Conservation (phyloP, 2,329 filamentous ascomycete species). For the Fusarium newnesense region DNA sequence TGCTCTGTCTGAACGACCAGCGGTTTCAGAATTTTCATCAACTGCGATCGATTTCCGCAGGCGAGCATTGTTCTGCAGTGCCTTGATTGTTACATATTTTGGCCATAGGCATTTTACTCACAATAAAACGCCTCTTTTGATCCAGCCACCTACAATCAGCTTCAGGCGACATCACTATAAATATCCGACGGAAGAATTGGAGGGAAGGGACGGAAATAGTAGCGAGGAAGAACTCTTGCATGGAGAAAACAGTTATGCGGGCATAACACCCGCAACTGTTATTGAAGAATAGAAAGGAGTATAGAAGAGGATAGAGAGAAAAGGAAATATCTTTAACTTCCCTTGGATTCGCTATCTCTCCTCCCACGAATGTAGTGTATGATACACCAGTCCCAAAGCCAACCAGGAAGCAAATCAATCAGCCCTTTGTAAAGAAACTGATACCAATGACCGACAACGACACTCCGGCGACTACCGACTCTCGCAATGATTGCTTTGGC, state of each 20-base stretch:
- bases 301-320: no score
- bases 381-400: neutral
- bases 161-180: neutral
- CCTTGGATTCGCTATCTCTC: neutral
- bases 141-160: neutral
- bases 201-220: neutral
- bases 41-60: neutral
- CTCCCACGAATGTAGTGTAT: neutral
- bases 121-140: neutral
- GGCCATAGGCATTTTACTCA: neutral
- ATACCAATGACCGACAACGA: neutral
- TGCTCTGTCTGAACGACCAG: neutral
- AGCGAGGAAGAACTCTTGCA: neutral
- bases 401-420: neutral
- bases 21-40: neutral
- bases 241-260: neutral
- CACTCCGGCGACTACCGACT: neutral
- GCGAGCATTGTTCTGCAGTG: no score
- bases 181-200: no score
- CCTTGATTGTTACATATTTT: accelerated
- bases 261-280: neutral
- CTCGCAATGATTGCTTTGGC: neutral
- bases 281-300: neutral
- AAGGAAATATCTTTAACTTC: neutral
- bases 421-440: neutral